A percentile compares a stretch with the other conserved stretches of the same genome.
Conservation (phyloP, 306 rosid genomes). For the Myrica gale region DNA sequence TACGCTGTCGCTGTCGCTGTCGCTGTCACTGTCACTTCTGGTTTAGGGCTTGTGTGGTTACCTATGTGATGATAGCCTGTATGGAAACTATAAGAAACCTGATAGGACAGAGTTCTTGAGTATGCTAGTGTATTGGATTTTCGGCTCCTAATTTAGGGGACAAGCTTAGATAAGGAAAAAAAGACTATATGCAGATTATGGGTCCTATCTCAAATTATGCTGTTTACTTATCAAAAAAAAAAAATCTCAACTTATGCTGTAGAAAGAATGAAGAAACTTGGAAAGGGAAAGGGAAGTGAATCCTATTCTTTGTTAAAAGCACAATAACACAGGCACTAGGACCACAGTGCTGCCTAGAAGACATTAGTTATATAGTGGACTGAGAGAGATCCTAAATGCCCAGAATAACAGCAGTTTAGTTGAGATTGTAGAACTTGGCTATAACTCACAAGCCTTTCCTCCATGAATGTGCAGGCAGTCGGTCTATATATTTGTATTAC, state of each 20-base stretch:
- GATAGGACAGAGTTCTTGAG: neutral
- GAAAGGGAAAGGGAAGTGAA: neutral
- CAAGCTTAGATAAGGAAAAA: neutral
- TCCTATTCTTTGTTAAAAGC: neutral
- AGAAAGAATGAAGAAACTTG: neutral
- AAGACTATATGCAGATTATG: neutral
- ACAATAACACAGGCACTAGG: neutral
- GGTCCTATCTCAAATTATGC: neutral
- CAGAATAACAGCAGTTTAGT: neutral
- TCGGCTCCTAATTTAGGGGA: neutral
- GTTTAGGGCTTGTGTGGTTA: neutral
- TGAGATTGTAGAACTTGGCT: neutral
- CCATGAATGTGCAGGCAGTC: neutral
- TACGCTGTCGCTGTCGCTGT: no score
- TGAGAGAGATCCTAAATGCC: neutral
- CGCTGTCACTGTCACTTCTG: neutral
- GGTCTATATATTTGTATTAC: neutral
- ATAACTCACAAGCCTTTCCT: neutral
- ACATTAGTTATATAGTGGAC: neutral
- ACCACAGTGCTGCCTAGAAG: neutral
- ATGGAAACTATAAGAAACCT: neutral
- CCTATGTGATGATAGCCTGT: neutral
- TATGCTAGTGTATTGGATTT: neutral
- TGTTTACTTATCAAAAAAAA: no score
- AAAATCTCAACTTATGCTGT: neutral